These are phyloP conservation scores for Pseudopediastrum boryanum DNA, from an alignment of 139 green algal genomes.

Conservation along the genomic window DNA sequence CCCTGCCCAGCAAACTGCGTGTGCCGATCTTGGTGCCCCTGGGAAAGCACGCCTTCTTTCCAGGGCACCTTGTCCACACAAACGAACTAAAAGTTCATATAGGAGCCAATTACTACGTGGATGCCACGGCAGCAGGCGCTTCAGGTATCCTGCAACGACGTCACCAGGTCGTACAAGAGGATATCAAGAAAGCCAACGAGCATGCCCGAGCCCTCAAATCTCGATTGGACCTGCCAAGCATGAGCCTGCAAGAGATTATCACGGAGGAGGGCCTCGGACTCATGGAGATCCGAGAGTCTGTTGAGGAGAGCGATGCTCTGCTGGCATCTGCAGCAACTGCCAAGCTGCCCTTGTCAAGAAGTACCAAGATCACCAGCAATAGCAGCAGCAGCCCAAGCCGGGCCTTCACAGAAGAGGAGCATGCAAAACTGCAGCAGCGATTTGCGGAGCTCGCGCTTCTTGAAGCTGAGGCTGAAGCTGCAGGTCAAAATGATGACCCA, in stretches of 20 bases:
- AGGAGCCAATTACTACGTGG: slow-evolving; percentile 38
- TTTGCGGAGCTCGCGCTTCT: slow-evolving; percentile 41
- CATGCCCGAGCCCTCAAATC: slow-evolving; percentile 35
- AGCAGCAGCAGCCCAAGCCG: slow-evolving; percentile 23
- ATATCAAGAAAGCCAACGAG: slow-evolving; percentile 10
- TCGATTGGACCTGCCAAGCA: slow-evolving; percentile 25
- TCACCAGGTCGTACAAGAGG: slow-evolving; percentile 3
- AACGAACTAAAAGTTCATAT: slow-evolving; percentile 57
- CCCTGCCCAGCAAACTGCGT: not conserved
- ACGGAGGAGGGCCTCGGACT: not conserved
- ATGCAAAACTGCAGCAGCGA: slow-evolving; percentile 37
- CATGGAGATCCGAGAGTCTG: slow-evolving; percentile 48
- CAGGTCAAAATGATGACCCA: not conserved
- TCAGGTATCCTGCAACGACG: slow-evolving; percentile 39
- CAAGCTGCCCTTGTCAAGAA: not conserved
- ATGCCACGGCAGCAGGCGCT: slow-evolving; percentile 40
- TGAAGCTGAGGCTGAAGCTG: slow-evolving; percentile 18
- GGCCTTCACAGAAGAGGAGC: slow-evolving; percentile 1
- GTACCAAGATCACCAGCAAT: slow-evolving; percentile 7
- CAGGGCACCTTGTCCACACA: slow-evolving; percentile 51
- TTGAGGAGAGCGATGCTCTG: slow-evolving; percentile 51
- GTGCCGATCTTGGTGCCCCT: slow-evolving; percentile 48
- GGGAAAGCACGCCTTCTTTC: slow-evolving; percentile 57
- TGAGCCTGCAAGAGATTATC: not conserved
- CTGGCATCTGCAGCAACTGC: slow-evolving; percentile 17